Conservation (phyloP, 1,284 basidiomycete species). For the Ustilago hordei region DNA sequence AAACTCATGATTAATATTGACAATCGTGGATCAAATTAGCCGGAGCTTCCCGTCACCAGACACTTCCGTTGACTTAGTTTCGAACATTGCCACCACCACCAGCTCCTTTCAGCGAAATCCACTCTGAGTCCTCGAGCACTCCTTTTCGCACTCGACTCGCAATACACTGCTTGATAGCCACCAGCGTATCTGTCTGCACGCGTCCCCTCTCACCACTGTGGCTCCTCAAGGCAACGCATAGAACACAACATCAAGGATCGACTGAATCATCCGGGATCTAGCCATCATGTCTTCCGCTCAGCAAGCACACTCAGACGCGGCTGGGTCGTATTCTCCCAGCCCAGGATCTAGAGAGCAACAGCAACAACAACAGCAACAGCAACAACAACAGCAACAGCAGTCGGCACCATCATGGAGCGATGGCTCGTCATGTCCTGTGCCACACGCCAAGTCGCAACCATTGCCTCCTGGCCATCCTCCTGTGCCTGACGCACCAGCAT, state of each 20-base stretch:
- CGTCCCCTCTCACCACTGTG: neutral
- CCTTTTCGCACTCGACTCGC: neutral
- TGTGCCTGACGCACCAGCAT: constrained; percentile 50
- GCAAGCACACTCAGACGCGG: constrained; percentile 8
- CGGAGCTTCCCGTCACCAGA: neutral
- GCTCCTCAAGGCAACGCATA: neutral
- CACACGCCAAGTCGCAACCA: constrained; percentile 64
- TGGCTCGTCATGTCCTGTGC: constrained; percentile 61
- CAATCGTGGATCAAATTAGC: constrained; percentile 4
- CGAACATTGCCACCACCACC: neutral
- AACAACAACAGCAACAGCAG: constrained; percentile 3
- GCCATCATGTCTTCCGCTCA: constrained; percentile 25
- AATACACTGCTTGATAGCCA: neutral
- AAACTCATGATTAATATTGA: neutral
- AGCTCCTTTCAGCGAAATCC: constrained; percentile 9
- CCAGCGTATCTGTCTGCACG: neutral
- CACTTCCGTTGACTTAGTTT: neutral
- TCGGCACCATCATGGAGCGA: constrained; percentile 42
- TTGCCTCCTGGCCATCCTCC: constrained; percentile 68
- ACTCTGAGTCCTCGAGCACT: neutral
- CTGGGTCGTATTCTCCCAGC: constrained; percentile 4
- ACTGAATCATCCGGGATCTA: constrained; percentile 5
- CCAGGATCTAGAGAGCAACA: neutral
- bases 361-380: constrained; percentile 1
- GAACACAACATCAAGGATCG: neutral